Conservation (phyloP, 2,329 filamentous ascomycete species). For the Aspergillus novoparasiticus region DNA sequence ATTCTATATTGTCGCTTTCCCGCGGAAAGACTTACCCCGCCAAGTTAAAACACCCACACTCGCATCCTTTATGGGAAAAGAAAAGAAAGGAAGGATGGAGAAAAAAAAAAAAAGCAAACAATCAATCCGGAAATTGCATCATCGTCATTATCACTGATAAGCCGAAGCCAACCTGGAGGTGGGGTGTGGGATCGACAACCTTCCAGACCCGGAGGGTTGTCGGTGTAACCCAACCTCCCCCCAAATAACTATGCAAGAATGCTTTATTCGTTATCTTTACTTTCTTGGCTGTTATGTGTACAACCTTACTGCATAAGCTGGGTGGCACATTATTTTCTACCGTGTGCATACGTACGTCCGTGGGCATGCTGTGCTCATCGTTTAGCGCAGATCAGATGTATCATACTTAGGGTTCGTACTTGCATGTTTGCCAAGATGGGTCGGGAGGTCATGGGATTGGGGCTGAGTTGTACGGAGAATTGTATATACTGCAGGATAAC, state of each 20-base stretch:
- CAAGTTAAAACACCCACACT: neutral
- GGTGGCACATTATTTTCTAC: neutral
- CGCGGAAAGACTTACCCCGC: conserved; percentile 4
- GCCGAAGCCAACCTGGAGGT: neutral
- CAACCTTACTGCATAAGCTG: neutral
- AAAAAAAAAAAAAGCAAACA: neutral
- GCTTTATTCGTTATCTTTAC: neutral
- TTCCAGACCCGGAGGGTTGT: neutral
- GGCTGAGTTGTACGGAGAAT: neutral
- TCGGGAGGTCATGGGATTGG: neutral
- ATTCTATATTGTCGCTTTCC: neutral
- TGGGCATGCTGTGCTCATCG: neutral
- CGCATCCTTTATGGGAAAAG: neutral
- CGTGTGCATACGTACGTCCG: neutral
- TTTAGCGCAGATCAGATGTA: neutral
- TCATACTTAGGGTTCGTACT: neutral
- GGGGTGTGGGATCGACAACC: neutral
- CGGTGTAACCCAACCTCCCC: neutral
- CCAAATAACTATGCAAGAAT: neutral
- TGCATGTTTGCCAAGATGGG: neutral
- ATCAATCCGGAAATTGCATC: neutral
- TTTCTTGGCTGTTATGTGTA: neutral
- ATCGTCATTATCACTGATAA: neutral
- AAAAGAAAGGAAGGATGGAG: neutral
- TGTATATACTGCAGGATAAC: no score